phyloP scores from a whole-genome alignment of 805 yeast species.

The Metschnikowia proteae region DNA sequence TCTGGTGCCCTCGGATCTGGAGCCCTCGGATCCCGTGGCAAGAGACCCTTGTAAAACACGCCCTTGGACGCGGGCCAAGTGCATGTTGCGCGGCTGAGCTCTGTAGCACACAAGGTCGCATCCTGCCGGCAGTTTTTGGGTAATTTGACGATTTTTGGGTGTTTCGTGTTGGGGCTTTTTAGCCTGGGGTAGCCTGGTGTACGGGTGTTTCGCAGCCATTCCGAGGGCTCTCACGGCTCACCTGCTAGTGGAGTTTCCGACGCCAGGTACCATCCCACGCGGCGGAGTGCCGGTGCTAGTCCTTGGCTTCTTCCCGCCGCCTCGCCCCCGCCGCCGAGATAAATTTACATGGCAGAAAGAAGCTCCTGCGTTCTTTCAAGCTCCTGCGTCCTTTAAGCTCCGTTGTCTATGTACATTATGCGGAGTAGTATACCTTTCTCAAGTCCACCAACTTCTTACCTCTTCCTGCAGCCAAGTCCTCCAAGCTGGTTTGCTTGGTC shows the following conservation, averaged over 20 bases:
- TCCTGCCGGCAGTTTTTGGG: too few species aligned
- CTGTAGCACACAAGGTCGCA: too few species aligned
- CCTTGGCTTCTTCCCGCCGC: too few species aligned
- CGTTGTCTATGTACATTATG: constrained; percentile 20
- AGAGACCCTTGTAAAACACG: not conserved
- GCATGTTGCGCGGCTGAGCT: too few species aligned
- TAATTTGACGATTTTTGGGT: not conserved
- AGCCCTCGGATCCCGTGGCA: not conserved
- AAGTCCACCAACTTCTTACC: constrained; percentile 95
- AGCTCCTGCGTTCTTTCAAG: not conserved
- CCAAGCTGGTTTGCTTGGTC: constrained; percentile 72
- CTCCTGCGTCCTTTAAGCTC: too few species aligned
- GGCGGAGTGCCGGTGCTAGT: too few species aligned
- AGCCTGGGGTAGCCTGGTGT: not conserved
- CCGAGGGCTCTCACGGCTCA: too few species aligned
- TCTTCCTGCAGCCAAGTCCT: constrained; percentile 84
- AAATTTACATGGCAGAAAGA: too few species aligned
- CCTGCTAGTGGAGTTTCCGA: too few species aligned
- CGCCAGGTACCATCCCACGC: too few species aligned
- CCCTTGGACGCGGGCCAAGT: too few species aligned
- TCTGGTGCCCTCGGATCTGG: not conserved
- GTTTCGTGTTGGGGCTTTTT: not conserved
- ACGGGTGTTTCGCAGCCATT: not conserved
- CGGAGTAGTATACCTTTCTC: constrained; percentile 80
- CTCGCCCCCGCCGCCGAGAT: too few species aligned